These are phyloP conservation scores for Boletellus ananas DNA, from an alignment of 768 basidiomycete genomes.

Conservation along the genomic window DNA sequence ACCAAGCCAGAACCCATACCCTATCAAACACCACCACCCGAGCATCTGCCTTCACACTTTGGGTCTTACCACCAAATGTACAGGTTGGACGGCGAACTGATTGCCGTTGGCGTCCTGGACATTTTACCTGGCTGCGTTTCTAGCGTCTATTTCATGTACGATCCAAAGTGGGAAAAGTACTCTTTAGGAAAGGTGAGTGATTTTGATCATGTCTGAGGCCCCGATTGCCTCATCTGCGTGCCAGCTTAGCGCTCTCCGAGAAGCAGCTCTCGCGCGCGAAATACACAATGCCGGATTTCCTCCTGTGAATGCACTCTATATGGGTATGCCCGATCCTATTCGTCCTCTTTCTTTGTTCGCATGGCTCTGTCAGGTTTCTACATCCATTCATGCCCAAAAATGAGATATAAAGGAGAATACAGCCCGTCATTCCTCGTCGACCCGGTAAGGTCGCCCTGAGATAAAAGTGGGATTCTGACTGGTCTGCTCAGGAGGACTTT, in stretches of 20 bases:
- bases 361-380: slow-evolving; percentile 66
- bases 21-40: slow-evolving; percentile 46
- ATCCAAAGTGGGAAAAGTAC: slow-evolving; percentile 60
- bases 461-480: slow-evolving; percentile 29
- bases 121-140: slow-evolving; percentile 85
- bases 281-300: slow-evolving; percentile 65
- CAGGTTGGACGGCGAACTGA: slow-evolving; percentile 70
- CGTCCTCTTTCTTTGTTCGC: slow-evolving; percentile 4
- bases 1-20: slow-evolving; percentile 56
- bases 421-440: slow-evolving; percentile 79
- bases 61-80: slow-evolving; percentile 95
- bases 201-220: not conserved
- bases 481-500: slow-evolving; percentile 66
- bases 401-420: slow-evolving; percentile 96
- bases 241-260: slow-evolving; percentile 85
- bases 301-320: slow-evolving; percentile 69
- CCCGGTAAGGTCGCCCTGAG: slow-evolving; percentile 50
- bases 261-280: slow-evolving; percentile 70
- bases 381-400: slow-evolving; percentile 88
- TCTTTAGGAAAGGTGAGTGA: slow-evolving; percentile 62
- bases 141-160: slow-evolving; percentile 87
- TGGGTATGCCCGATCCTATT: slow-evolving; percentile 60
- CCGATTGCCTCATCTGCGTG: not conserved
- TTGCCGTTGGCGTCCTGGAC: slow-evolving; percentile 87
- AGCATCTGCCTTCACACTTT: slow-evolving; percentile 67